Evolutionary conservation across 2,329 filamentous ascomycete genomes (phyloP).

Genomic region (Penicillium sp.): DNA sequence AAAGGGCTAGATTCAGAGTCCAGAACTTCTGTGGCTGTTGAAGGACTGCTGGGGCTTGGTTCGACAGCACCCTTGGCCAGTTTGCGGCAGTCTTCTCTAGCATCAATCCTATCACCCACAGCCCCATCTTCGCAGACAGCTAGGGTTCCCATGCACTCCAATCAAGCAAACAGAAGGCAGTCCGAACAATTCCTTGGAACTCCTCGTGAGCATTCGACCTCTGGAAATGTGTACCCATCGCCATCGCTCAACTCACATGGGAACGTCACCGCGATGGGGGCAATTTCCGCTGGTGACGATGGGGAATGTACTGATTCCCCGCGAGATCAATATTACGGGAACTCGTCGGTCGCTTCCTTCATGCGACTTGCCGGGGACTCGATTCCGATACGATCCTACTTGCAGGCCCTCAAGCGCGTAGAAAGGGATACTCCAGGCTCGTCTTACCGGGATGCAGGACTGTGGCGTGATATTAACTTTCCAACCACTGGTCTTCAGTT

Average conservation of each 20-base stretch:
- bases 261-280: conserved; percentile 45
- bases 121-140: neutral
- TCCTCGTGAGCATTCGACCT: neutral
- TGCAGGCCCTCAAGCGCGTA: conserved; percentile 13
- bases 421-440: conserved; percentile 8
- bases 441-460: conserved; percentile 12
- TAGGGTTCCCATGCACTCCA: neutral
- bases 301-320: conserved; percentile 20
- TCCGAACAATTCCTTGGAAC: neutral
- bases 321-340: conserved; percentile 41
- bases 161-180: neutral
- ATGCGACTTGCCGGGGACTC: conserved; percentile 42
- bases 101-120: neutral
- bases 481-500: conserved; percentile 23
- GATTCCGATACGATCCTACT: conserved; percentile 23
- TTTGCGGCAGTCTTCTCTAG: conserved; percentile 1
- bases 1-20: conserved; percentile 16
- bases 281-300: conserved; percentile 37
- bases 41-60: conserved; percentile 22
- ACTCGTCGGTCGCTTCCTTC: conserved; percentile 45
- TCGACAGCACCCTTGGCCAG: conserved; percentile 6
- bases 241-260: conserved; percentile 21
- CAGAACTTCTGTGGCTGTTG: conserved; percentile 22
- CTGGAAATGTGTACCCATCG: conserved; percentile 13
- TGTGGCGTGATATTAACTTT: conserved; percentile 16